Conservation (phyloP, 169 alveolate species). For the Amoebophrya sp. region DNA sequence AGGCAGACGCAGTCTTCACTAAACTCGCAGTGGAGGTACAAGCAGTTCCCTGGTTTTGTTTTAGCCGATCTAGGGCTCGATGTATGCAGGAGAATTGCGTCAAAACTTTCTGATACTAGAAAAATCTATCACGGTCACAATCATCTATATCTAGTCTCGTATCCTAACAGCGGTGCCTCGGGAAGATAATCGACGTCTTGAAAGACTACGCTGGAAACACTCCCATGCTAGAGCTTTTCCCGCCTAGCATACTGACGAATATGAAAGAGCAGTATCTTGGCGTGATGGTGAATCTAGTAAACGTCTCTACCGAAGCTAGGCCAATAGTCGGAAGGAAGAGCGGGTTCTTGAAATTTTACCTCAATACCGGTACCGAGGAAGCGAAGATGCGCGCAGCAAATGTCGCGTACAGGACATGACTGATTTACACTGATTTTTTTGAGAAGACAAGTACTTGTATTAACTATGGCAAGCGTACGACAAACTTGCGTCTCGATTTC, state of each 20-base stretch:
- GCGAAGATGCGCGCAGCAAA: background rate
- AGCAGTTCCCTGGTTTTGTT: too few relatives aligned
- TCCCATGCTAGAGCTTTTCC: background rate
- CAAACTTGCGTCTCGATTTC: too few relatives aligned
- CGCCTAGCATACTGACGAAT: background rate
- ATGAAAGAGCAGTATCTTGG: background rate
- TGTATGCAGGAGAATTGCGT: too few relatives aligned
- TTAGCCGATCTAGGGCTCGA: too few relatives aligned
- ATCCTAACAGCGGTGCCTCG: background rate
- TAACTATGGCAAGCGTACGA: too few relatives aligned
- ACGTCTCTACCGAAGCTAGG: background rate
- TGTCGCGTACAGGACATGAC: background rate
- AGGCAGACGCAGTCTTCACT: background rate
- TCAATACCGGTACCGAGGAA: background rate
- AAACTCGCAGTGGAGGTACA: background rate
- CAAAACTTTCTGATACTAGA: too few relatives aligned
- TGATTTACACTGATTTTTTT: too few relatives aligned
- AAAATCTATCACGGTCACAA: background rate
- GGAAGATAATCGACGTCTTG: background rate
- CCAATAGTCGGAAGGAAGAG: background rate
- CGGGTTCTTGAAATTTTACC: background rate
- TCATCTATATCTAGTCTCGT: too few relatives aligned
- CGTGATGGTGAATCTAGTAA: background rate
- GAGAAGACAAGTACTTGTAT: too few relatives aligned
- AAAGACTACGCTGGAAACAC: background rate